These are phyloP conservation scores for Hyaloscypha finlandica DNA, from an alignment of 495 filamentous ascomycete genomes.

Conservation along the genomic window DNA sequence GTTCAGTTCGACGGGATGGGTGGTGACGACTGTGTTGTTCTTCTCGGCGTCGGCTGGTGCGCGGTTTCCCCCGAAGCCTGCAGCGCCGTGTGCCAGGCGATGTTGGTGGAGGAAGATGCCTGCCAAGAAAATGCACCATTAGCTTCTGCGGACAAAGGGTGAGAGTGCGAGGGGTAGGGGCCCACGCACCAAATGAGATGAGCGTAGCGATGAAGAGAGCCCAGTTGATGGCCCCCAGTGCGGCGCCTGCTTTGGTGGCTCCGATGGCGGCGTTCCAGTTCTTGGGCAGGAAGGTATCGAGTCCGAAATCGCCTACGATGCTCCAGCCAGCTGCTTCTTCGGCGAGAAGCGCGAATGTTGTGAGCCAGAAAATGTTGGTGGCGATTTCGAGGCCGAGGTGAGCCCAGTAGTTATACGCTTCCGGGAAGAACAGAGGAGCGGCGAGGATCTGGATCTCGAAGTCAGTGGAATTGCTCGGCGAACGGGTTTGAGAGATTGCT, in stretches of 20 bases:
- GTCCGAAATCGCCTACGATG: neutral
- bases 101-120: conserved; percentile 7
- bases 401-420: conserved; percentile 19
- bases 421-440: conserved; percentile 10
- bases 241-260: conserved; percentile 13
- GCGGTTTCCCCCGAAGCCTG: neutral
- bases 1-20: conserved; percentile 3
- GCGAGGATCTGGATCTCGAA: conserved; percentile 3
- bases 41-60: conserved; percentile 1
- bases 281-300: neutral
- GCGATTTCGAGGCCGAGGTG: conserved; percentile 19
- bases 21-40: neutral
- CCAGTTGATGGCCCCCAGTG: conserved; percentile 19
- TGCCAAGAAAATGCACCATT: neutral
- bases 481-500: no score
- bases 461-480: neutral
- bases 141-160: neutral
- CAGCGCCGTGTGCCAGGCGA: neutral
- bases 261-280: conserved; percentile 1
- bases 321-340: conserved; percentile 7
- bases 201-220: conserved; percentile 13
- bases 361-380: conserved; percentile 24
- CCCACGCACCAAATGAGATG: conserved; percentile 8
- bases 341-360: conserved; percentile 21
- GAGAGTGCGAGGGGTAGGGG: neutral